Evolutionary conservation across 2,329 filamentous ascomycete species (phyloP), one percentile per base, ranked within the genome.

Genomic region (Gaeumannomyces sp.): DNA sequence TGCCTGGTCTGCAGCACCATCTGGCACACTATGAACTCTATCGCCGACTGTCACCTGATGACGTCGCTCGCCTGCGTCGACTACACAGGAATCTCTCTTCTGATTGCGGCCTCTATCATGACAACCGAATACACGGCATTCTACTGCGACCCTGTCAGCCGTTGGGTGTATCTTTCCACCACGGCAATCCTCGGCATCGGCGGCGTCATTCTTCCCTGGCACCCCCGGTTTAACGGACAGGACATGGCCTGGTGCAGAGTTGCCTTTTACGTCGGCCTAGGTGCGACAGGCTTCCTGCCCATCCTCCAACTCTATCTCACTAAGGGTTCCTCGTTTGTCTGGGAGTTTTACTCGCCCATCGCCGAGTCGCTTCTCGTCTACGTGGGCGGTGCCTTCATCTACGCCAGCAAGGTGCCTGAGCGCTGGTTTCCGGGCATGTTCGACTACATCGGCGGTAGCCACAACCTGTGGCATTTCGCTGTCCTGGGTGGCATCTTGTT

Each of bases 11-110:
- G 95, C 87, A 96, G 91, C 67, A 94, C 90, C 68, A 88, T 98
- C 73, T 99, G 95, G 95, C 95, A 99, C 79, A 97, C 95, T 31
- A 98, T 99, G 93, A 97, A 94, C 79, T 92, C 92, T 71, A 96
- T 98, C 64, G 93, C 94, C 25, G 91, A 96, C 70, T 89, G 96
- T 72, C 86, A 88, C 27, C 85, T 96, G 58, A 90, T 99, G 78
- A 95, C 96, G 74, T 90, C 93, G 67, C 98, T 99, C 72, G 95
- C 95, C 25, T 99, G 95, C 75, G 93, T 99, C 66, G 95, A 99
- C 76, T 99, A 99, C 78, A 98, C 95, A 0, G 95, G 95, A 64
- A 99, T 99, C 70, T 97, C 93, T 1, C 82, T 99, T 62, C 85
- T 99, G 31, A 95, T 99, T 63, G 92, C 95, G 2, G 93, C 95